A percentile compares a stretch with the other conserved stretches of the same genome.
These are phyloP conservation scores for Anthostomella pinea DNA, from an alignment of 2,329 filamentous ascomycete genomes.

Conservation along the genomic window DNA sequence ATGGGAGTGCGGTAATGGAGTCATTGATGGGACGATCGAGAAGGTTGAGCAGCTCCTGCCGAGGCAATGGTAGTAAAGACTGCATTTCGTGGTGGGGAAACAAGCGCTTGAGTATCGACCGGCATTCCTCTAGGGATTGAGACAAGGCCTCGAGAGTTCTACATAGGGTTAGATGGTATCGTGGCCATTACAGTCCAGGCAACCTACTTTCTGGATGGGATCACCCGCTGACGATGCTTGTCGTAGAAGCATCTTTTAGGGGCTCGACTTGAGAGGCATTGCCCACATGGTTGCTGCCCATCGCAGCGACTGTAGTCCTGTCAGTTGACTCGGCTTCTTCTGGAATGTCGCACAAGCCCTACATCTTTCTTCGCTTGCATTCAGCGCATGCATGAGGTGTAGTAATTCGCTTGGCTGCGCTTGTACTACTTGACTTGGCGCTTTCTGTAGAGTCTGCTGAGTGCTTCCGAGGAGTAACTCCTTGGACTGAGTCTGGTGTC, in stretches of 20 bases:
- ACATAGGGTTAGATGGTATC: conserved; percentile 17
- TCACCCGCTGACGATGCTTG: conserved; percentile 72
- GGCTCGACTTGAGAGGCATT: conserved; percentile 78
- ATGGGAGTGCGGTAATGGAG: conserved; percentile 44
- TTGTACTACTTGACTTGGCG: conserved; percentile 29
- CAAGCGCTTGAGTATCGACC: conserved; percentile 58
- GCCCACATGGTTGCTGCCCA: conserved; percentile 76
- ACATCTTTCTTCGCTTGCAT: conserved; percentile 75
- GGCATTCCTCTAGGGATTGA: conserved; percentile 64
- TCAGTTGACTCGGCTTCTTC: conserved; percentile 24
- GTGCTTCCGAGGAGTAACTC: conserved; percentile 49
- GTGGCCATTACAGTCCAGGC: not conserved
- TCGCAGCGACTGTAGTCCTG: conserved; percentile 60
- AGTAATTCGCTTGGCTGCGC: conserved; percentile 33
- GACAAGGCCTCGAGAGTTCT: conserved; percentile 61
- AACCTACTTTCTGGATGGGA: conserved; percentile 73
- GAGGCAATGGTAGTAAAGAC: conserved; percentile 51
- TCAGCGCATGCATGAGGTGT: conserved; percentile 43
- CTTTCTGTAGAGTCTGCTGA: conserved; percentile 39
- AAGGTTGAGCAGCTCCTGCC: conserved; percentile 58
- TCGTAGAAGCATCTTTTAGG: conserved; percentile 78
- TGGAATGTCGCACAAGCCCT: conserved; percentile 21
- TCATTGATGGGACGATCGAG: conserved; percentile 47
- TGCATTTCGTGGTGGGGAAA: conserved; percentile 57
- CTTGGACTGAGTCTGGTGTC: conserved; percentile 39